These are phyloP conservation scores for Casuarina equisetifolia DNA, from an alignment of 306 rosid species.

Conservation along the genomic window DNA sequence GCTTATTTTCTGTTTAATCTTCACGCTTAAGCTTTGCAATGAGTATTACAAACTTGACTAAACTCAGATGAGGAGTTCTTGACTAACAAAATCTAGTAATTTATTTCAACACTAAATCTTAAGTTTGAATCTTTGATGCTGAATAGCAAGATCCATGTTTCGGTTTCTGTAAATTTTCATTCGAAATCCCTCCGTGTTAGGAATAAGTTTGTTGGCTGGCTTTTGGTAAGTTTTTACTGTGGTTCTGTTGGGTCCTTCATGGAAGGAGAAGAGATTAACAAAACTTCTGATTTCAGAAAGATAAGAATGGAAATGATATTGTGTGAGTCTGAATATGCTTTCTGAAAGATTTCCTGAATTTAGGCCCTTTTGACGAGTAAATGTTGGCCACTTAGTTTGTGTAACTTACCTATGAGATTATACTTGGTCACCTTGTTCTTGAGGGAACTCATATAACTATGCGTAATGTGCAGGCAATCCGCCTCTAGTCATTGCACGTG, in stretches of 20 bases:
- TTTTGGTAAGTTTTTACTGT: not conserved
- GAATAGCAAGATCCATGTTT: not conserved
- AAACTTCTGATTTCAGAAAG: not conserved
- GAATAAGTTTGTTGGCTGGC: no score
- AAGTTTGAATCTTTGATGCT: not conserved
- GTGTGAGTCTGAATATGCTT: no score
- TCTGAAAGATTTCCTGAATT: no score
- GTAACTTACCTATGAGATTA: not conserved
- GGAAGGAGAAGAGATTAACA: not conserved
- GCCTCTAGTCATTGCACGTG: constrained; percentile 76
- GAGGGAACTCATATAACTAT: not conserved
- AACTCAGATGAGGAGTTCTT: not conserved
- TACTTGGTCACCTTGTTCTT: not conserved
- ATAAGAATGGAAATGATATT: not conserved
- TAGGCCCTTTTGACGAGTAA: no score
- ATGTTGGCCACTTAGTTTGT: not conserved
- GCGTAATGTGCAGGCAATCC: constrained; percentile 50
- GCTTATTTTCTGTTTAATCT: not conserved
- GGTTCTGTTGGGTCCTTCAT: not conserved
- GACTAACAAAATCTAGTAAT: no score
- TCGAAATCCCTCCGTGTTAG: no score
- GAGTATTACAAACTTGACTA: constrained; percentile 4
- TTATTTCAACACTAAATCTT: no score
- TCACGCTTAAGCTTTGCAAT: no score
- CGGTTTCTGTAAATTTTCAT: no score